Evolutionary conservation across 2,329 filamentous ascomycete species (phyloP), one percentile per base, ranked within the genome.

Genomic region (Fusarium bactridioides): DNA sequence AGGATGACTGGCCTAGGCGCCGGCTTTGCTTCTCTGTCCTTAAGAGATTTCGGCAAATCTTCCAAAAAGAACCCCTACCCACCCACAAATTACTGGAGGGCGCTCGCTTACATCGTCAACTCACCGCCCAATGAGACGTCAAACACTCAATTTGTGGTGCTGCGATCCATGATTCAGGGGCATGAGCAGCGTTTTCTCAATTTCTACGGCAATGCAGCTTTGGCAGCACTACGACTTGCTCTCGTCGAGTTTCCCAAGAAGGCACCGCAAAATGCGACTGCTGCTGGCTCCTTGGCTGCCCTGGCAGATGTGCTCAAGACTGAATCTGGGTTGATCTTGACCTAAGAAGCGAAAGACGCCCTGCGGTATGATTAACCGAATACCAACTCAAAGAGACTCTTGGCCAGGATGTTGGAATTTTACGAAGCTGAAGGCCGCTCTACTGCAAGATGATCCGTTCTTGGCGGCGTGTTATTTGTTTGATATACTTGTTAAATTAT

Each of bases 1-100:
- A 89, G 93, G 66, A 95, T 97, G 92, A 91, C 90, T 8, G 95
- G 94, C 0, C 85, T 98, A 2, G 94, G 91, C 3, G 92, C 93
- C 7, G 95, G 95, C 0, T 99, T 92, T 78, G 93, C 94, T 0
- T 90, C 95, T 3, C 86, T 98, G 41, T 90, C 94, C 3, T 85
- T 98, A 13, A 91, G 95, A 53, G 94, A 97, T 79, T 97, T 97
- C 78, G 89, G 89, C 70, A 91, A 89, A 72, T 89, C 91, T 4
- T 84, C 86, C 43, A 90, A 90, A 72, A 85, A 84, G 50, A 95
- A 95, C 74, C 94, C 92, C 0, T 96, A 89, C 82, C 94, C 92
- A 8, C 93, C 93, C 54, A 87, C 86, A 1, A 87, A 95, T 62
- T 98, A 96, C 84, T 99, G 96, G 96, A 87, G 86, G 41, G 87